Base-by-base conservation (phyloP, 1,284 basidiomycete species). In the Porogramme epimiltina region DNA sequence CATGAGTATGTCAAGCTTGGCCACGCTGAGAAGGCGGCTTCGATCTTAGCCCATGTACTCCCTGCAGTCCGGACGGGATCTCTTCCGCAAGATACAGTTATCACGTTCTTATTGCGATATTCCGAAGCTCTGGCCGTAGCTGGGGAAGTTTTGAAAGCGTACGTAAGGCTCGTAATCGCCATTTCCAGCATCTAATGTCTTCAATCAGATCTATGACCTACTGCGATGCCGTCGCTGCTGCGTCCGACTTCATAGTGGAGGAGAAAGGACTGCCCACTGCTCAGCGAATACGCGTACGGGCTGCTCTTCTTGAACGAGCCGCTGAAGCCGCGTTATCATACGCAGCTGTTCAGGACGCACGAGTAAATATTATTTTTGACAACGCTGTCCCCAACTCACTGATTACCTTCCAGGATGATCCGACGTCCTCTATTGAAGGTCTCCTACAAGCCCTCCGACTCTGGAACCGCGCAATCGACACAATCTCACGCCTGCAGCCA, bases 1-100 rank as follows among this genome's bases (percentile, higher is more conserved):
- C 76, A 83, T 42, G 89, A 93, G 62, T 93, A 93, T 62, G 72
- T 85, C 33, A 81, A 79, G 41, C 77, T 96, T 1, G 93, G 94
- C 2, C 91, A 89, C 67, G 70, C 74, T 0, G 79, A 80, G 42
- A 81, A 87, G 37, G 91, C 92, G 0, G 74, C 73, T 0, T 67
- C 71, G 1, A 77, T 93, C 15, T 89, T 91, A 60, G 74, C 71
- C 9, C 82, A 81, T 45, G 78, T 79, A 1, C 70, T 81, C 16
- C 75, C 73, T 26, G 60, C 75, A 6, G 69, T 84, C 19, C 73
- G 75, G 43, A 70, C 65, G 36, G 69, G 69, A 2, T 64, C 70
- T 15, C 66, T 75, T 4, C 76, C 81, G 2, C 75, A 80, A 20
- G 79, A 83, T 34, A 69, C 80, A 0, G 72, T 73, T 20, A 70